Evolutionary conservation across 441 rosid genomes (phyloP), one percentile per base, ranked within the genome.

Genomic region (Flueggea neowawraea): DNA sequence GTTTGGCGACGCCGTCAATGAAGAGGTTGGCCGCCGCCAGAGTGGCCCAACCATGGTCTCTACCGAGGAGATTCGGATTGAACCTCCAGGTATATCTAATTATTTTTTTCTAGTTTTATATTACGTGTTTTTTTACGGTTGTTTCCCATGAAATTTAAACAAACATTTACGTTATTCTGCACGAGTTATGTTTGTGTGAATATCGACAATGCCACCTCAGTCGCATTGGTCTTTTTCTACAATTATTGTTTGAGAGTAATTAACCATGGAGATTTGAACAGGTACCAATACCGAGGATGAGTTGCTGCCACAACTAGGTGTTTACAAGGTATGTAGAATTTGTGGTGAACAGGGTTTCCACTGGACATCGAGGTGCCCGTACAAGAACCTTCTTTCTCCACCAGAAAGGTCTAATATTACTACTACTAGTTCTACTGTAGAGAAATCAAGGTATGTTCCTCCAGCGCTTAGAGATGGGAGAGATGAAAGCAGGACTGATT

Each of bases 1-100:
- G 76, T 89, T 91, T 54, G 95, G 96, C 5, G 98, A 89, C 43
- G 96, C 96, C 4, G 87, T 86, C 1, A 82, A 74, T 45, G 93
- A 89, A 65, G 93, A 84, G 8, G 91, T 80, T 55, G 87, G 93
- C 12, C 68, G 75, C 36, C 81, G 78, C 31, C 90, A 22, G 28
- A 22, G 28, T 22, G 28, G 28, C 28, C 28, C 89, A 60, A 87
- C 96, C 16, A 82, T 87, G 95, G 90, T 84, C 36, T 91, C 96
- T 10, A 87, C 97, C 3, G 96, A 89, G 67, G 91, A 89, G 78
- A 85, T 91, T 63, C 50, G 84, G 51, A 68, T 22, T 22, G 95
- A 91, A 73, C 82, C 88, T 13, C 92, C 70, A 55, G 87, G 87
- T 65, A 60, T 60, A 6, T 44, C 3, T 6, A 22, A 22, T 22